Percentiles rank a stretch among this genome's conserved stretches.
These are phyloP conservation scores for Epicoccum nigrum DNA, from an alignment of 2,329 filamentous ascomycete genomes.

Conservation along the genomic window DNA sequence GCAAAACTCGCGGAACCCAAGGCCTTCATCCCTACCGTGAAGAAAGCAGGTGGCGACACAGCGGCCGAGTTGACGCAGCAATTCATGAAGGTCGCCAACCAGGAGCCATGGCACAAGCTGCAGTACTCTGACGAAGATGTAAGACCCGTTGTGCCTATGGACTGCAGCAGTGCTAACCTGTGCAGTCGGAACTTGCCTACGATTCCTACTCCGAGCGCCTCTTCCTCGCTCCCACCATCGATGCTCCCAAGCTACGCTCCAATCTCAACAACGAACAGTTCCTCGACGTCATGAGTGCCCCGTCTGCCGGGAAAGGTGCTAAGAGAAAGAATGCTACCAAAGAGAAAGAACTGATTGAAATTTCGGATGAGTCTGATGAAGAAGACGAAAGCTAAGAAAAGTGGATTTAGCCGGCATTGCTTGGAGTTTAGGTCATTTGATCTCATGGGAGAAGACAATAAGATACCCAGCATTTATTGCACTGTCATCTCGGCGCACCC, in stretches of 20 bases:
- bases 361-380: slow-evolving; percentile 42
- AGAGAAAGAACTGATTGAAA: slow-evolving; percentile 35
- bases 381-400: slow-evolving; percentile 21
- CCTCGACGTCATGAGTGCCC: slow-evolving; percentile 67
- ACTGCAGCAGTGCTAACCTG: slow-evolving; percentile 1
- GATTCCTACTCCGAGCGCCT: slow-evolving; percentile 76
- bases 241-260: slow-evolving; percentile 58
- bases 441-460: slow-evolving; percentile 2
- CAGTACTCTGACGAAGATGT: slow-evolving; percentile 82
- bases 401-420: slow-evolving; percentile 11
- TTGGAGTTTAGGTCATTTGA: slow-evolving; percentile 6
- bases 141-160: slow-evolving; percentile 2
- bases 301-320: slow-evolving; percentile 47
- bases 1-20: slow-evolving; percentile 64
- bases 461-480: slow-evolving; percentile 18
- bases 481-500: background rate
- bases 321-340: slow-evolving; percentile 47
- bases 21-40: slow-evolving; percentile 86
- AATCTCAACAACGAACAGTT: slow-evolving; percentile 64
- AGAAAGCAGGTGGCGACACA: slow-evolving; percentile 73
- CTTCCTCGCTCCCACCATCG: slow-evolving; percentile 57
- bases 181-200: slow-evolving; percentile 71
- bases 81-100: slow-evolving; percentile 77
- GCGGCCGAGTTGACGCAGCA: slow-evolving; percentile 73
- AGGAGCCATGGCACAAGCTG: slow-evolving; percentile 80